Evolutionary conservation across 371 early-diverging fungal genomes (phyloP), one percentile per base, ranked within the genome.

Genomic region (Coemansia sp.): DNA sequence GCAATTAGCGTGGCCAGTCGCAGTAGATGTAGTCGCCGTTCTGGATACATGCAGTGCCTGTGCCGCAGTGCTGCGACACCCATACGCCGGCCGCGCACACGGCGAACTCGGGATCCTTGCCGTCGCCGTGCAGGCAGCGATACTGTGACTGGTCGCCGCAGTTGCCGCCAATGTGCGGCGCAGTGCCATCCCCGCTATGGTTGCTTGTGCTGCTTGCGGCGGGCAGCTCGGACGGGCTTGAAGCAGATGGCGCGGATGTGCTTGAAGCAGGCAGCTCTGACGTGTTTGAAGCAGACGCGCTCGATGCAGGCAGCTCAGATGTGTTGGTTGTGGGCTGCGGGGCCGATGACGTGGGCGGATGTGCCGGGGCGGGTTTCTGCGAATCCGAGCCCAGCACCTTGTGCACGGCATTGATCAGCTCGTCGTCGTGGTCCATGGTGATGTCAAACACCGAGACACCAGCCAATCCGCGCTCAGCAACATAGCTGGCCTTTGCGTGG

Each of bases 401-500:
- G 16, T 30, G 38, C 14, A 56, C 9, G 1, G 49, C 57, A 6
- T n/a, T 26, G n/a, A 73, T 34, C 4, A 73, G 43, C 58, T 68
- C 74, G 36, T 59, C 49, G 50, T 68, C 66, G 54, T 77, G 62
- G 32, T 82, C 82, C 81, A 82, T 83, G 41, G 72, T 76, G 35
- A 80, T 53, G 35, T 79, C 86, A 80, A 87, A 88, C 8, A 84
- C 81, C 77, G 86, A 82, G 50, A 85, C 74, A 39, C 88, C 89
- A 41, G 80, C 84, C 10, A 88, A 77, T 2, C 73, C 76, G 36
- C 80, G 77, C 9, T 64, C 65, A 11, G 69, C 51, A 3, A 81
- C 86, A 59, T 79, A 83, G 31, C 82, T 62, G 34, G 81, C 80
- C 75, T 89, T 89, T 62, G 81, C 67, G 5, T 61, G 68, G 40